Evolutionary conservation across 2,329 filamentous ascomycete species (phyloP), one percentile per base, ranked within the genome.

Genomic region (Alternaria sp.): DNA sequence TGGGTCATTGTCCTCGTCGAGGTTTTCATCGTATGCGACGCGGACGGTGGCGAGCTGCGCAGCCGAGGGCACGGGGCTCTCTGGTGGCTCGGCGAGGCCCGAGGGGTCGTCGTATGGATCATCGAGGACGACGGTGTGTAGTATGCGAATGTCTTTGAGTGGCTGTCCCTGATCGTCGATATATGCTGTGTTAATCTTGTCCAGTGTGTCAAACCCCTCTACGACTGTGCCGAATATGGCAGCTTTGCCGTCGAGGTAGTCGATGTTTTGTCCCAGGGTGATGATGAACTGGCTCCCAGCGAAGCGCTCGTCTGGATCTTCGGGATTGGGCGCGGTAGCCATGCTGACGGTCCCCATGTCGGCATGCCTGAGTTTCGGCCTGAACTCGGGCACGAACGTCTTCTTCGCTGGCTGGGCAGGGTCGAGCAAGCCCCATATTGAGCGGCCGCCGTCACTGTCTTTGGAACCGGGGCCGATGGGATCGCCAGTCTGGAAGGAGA

Each of bases 401-500:
- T 90, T 90, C 72, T 90, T 89, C 18, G 89, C 83, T 14, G 90
- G 83, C 44, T 74, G 60, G 3, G 67, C 85, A 43, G 80, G 89
- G 25, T 92, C 88, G 27, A 97, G 78, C 55, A 93, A 79, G 43
- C 93, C 93, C 94, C 94, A 98, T 82, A 98, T 93, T 44, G 93
- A 97, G 49, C 90, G 91, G 67, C 95, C 94, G 68, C 94, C 94
- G 86, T 98, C 93, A 71, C 94, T 97, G 48, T 93, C 88, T 69
- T 87, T 83, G 14, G 93, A 92, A 59, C 91, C 87, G 12, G 94
- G 94, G 12, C 95, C 94, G 54, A 98, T 89, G 12, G 94, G 94
- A 74, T 98, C 95, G 77, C 94, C 94, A 32, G 92, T 96, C 80
- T 98, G 94, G 81, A 97, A 97, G 63, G 94, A 97, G 81, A 97